Base-by-base conservation (phyloP, 257 asterid genomes). In the Orobanche coerulescens region DNA sequence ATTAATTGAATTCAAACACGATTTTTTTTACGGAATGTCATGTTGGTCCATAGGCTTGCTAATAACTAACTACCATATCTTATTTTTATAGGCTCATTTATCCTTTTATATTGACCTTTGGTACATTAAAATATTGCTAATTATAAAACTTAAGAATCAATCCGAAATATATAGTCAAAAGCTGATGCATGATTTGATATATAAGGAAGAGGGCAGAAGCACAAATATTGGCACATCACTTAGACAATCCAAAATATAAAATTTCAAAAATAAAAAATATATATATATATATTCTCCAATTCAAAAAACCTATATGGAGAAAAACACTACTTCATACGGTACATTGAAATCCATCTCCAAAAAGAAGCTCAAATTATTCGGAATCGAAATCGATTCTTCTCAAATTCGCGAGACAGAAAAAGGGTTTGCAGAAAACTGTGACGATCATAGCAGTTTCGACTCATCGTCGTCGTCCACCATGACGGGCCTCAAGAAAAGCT, bases 361-460 rank as follows among this genome's bases (percentile, higher is more conserved):
- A 71, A 84, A 79, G 67, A 83, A 79, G 72, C 68, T 90, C 42
- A 84, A 50, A 67, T 61, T 90, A 13, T 90, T 90, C 50, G 97
- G 94, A 4, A 61, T 85, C 61, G 90, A 84, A 61, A 79, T 90
- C 14, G 61, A 75, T 6, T 52, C 79, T 1, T 23, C 58, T 26
- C 64, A 4, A 6, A 0, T 36, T 8, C 34, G 6, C 0, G 46
- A 53, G 50, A 6, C 23, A 8, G 58, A 30, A 19, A 25, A 40
- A 12, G 64, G 39, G 13, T 39, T 26, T 0, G 18, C 39, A 0
- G 81, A 81, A 5, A 18, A 47, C 14, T 12, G 10, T 4, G 84
- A 81, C 11, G 6, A 5, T 2, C 84, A 85, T 43, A 86, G 94
- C 43, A 86, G 94, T 39, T 67, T 71, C 12, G 75, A 84, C 62